Base-by-base conservation (phyloP, 164 flowering plant genomes). In the Amborella trichopoda region DNA sequence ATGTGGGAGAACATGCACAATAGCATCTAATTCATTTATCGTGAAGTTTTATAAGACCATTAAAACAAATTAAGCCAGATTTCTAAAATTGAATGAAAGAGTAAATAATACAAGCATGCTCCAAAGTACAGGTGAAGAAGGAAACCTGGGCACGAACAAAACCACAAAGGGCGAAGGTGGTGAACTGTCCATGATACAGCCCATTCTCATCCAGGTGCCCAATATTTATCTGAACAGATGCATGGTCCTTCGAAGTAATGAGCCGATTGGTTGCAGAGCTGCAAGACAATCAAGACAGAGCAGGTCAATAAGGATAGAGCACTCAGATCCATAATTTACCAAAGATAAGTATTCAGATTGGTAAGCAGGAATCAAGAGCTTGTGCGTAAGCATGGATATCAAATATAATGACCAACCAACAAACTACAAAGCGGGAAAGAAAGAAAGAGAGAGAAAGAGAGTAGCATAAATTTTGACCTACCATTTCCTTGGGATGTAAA, bases 181-280 rank as follows among this genome's bases (percentile, higher is more conserved):
- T 53, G 61, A 67, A 76, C 20, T 68, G 68, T 26, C 78, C 78
- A 33, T 69, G 71, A 64, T 84, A 84, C 1, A 65, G 10, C 30
- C 94, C 94, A 53, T 62, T 65, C 39, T 67, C 82, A 64, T 77
- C 84, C 52, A 84, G 27, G 53, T 84, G 90, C 1, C 94, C 94
- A 28, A 84, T 23, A 44, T 79, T 84, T 27, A 84, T 54, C 77
- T 84, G 84, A 4, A 84, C 84, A 2, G 90, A 77, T 0, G 87
- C 94, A 48, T 84, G 94, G 45, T 84, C 94, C 65, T 84, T 84
- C 0, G 94, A 69, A 8, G 95, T 84, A 23, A 84, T 84, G 16
- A 84, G 59, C 62, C 90, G 61, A 55, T 84, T 84, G 1, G 95
- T 84, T 25, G 95, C 95, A 0, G 90, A 80, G 55, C 94, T 80